Evolutionary conservation across 345 rosid species (phyloP).

Genomic region (Erodium maritimum): DNA sequence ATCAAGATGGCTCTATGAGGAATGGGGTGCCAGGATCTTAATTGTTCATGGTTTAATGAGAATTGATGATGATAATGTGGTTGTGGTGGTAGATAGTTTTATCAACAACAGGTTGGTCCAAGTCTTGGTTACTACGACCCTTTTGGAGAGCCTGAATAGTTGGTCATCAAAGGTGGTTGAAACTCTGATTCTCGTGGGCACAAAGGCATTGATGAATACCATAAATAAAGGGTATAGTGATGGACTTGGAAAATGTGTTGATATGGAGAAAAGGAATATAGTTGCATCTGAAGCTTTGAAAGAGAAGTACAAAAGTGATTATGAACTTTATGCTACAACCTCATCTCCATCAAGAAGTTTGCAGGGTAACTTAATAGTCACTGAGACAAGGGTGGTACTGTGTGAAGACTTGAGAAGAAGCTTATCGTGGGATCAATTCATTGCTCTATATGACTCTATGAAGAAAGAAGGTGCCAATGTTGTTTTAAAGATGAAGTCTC

Average conservation of each 20-base stretch:
- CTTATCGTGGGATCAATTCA: constrained; percentile 47
- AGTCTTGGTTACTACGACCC: no score
- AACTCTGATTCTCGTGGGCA: no score
- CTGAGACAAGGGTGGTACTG: constrained; percentile 54
- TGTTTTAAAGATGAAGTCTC: constrained; percentile 20
- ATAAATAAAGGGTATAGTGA: no score
- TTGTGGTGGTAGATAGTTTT: no score
- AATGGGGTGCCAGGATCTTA: no score
- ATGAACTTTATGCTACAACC: constrained; percentile 15
- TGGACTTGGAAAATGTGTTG: constrained; percentile 31
- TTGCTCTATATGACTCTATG: constrained; percentile 57
- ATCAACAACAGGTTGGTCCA: no score
- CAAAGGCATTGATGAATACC: no score
- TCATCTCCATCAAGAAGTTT: constrained; percentile 34
- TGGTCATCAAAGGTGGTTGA: no score
- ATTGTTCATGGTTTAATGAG: no score
- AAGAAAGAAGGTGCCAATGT: constrained; percentile 15
- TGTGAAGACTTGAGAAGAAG: constrained; percentile 31
- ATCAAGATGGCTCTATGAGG: no score
- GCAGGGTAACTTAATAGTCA: constrained; percentile 42
- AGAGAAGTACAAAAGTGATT: constrained; percentile 16
- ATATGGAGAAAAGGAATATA: constrained; percentile 15
- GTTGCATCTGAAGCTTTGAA: constrained; percentile 9
- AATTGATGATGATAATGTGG: no score
- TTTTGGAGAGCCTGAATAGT: no score